Evolutionary conservation across 1,284 basidiomycete genomes (phyloP), one percentile per base, ranked within the genome.

Genomic region (Golubevia pallescens): DNA sequence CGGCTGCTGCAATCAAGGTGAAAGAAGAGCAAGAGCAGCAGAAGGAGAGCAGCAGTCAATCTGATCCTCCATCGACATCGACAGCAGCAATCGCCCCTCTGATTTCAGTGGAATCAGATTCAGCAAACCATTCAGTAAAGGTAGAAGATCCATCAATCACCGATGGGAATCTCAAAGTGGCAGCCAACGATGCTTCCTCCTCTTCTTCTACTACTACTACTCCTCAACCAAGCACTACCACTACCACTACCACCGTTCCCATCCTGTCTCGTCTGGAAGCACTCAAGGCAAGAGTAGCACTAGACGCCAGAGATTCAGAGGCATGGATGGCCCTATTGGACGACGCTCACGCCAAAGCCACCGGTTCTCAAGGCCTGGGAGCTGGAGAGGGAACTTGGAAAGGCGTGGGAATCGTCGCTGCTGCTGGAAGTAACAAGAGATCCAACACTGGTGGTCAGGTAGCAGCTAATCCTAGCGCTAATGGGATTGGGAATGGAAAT

Each of bases 321-420:
- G 74, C 78, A 5, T 85, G 82, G 82, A 70, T 82, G 6, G 68
- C 70, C 14, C 70, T 84, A 13, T 69, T 84, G 19, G 79, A 75
- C 23, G 73, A 74, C 24, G 77, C 73, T 6, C 73, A 66, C 16
- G 63, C 66, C 0, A 61, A 68, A 13, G 34, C 42, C 42, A 48
- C 42, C 16, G 42, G 42, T 48, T 48, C 42, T 48, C 42, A 48
- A 48, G 42, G 42, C 10, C 42, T 48, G 16, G 42, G 42, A 13
- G 42, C 42, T 13, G 42, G 42, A 13, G 42, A 48, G 16, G 42
- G 42, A 13, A 48, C 42, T 48, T 13, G 42, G 42, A 48, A 48
- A 48, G 42, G 42, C 16, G 42, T 48, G 16, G 42, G 42, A 48
- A 48, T 48, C 8, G 42, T 48, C 16, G 28, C 28, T 28, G 28